These are phyloP conservation scores for Parietaria judaica DNA, from an alignment of 306 rosid species.

Conservation along the genomic window DNA sequence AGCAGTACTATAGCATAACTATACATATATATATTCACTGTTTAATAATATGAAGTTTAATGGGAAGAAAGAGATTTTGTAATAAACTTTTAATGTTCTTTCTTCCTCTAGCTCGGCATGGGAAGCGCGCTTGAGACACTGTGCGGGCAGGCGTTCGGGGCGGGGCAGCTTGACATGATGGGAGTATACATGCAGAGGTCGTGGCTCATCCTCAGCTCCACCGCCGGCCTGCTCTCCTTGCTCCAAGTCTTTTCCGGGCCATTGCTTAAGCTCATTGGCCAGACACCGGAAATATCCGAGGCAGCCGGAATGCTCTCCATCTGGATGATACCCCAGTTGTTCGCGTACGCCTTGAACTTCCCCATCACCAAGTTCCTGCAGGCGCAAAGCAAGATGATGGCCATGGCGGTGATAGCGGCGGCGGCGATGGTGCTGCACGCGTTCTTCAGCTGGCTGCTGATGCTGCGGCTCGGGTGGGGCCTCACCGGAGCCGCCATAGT, in stretches of 20 bases:
- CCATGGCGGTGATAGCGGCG: constrained; percentile 59
- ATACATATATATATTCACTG: too few relatives aligned
- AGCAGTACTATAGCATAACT: too few relatives aligned
- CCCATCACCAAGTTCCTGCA: constrained; percentile 78
- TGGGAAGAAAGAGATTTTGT: too few relatives aligned
- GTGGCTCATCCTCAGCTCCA: constrained; percentile 56
- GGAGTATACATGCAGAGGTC: constrained; percentile 89
- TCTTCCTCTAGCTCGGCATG: constrained; percentile 65
- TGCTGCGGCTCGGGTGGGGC: too few relatives aligned
- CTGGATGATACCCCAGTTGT: constrained; percentile 89
- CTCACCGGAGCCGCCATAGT: too few relatives aligned
- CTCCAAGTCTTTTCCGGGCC: constrained; percentile 49
- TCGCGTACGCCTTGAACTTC: constrained; percentile 68
- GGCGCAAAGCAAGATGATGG: constrained; percentile 86
- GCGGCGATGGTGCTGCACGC: constrained; percentile 49
- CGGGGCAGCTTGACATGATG: constrained; percentile 62
- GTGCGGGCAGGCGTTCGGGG: constrained; percentile 87
- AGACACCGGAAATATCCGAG: constrained; percentile 48
- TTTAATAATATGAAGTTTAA: too few relatives aligned
- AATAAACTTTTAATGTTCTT: too few relatives aligned
- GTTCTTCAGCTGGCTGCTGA: constrained; percentile 62
- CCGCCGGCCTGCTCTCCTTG: constrained; percentile 31
- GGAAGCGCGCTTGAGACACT: constrained; percentile 88
- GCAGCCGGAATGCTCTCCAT: constrained; percentile 48
- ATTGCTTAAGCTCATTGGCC: constrained; percentile 48